phyloP scores from a whole-genome alignment of 2,329 filamentous ascomycete species.

The Paracamarosporium sp. region DNA sequence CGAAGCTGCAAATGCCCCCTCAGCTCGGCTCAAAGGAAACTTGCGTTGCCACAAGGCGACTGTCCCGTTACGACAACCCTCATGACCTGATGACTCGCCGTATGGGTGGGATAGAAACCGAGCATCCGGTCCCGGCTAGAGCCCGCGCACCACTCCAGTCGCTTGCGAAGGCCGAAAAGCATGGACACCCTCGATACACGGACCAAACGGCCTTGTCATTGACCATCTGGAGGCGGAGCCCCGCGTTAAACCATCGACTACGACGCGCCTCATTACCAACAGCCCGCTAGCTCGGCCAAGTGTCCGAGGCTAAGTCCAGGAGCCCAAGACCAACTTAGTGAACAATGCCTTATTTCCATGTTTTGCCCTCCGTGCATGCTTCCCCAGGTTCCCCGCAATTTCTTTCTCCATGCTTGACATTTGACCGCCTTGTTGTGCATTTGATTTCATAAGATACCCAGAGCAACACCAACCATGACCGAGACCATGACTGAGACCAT shows the following conservation, averaged over 20 bases:
- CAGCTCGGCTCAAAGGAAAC: constrained; percentile 16
- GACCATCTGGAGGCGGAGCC: constrained; percentile 34
- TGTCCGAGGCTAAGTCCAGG: constrained; percentile 18
- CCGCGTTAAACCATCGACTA: constrained; percentile 26
- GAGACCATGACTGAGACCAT: constrained; percentile 21
- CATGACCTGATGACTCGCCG: neutral
- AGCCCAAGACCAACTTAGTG: constrained; percentile 12
- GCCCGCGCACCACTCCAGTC: neutral
- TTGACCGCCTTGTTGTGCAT: neutral
- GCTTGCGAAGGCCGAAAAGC: neutral
- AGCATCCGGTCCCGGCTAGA: neutral
- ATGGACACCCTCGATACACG: neutral
- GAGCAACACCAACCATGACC: constrained; percentile 14
- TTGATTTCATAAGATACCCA: neutral
- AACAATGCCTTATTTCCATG: constrained; percentile 22
- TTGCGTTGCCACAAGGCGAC: neutral
- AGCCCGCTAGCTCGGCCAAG: constrained; percentile 19
- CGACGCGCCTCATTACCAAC: constrained; percentile 20
- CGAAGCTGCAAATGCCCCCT: too few species aligned
- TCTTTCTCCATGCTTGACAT: neutral
- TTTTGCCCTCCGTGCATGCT: constrained; percentile 8
- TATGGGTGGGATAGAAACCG: neutral
- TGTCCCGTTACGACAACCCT: neutral
- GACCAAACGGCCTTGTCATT: constrained; percentile 4
- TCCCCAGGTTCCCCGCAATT: constrained; percentile 17